Conservation (phyloP, 345 rosid species). For the Citrus australasica region DNA sequence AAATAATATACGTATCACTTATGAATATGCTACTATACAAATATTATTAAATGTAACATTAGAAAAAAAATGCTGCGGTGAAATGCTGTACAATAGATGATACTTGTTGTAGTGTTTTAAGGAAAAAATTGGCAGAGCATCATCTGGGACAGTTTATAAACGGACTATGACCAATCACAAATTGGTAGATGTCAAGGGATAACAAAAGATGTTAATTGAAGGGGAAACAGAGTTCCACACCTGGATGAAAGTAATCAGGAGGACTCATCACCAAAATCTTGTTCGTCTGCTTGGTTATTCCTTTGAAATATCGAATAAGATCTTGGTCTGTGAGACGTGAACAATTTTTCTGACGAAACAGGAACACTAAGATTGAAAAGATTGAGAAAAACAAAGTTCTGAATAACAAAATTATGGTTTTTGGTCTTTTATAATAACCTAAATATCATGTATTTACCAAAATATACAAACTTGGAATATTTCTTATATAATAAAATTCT, state of each 20-base stretch:
- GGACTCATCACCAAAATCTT: slow-evolving; percentile 27
- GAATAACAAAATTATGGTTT: too few species aligned
- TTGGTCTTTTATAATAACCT: too few species aligned
- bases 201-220: background rate
- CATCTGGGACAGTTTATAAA: slow-evolving; percentile 25
- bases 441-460: too few species aligned
- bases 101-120: background rate
- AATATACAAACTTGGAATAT: too few species aligned
- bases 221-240: slow-evolving; percentile 24
- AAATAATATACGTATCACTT: too few species aligned
- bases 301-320: slow-evolving; percentile 17
- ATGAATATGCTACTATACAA: too few species aligned
- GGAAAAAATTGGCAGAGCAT: slow-evolving; percentile 23
- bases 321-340: slow-evolving; percentile 29
- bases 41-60: too few species aligned
- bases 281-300: slow-evolving; percentile 24
- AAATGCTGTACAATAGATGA: too few species aligned
- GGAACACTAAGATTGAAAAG: too few species aligned
- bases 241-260: slow-evolving; percentile 26
- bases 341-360: slow-evolving; percentile 13
- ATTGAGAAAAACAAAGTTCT: too few species aligned
- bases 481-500: too few species aligned
- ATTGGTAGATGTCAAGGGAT: slow-evolving; percentile 25
- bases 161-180: background rate
- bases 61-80: too few species aligned